These are phyloP conservation scores for Colletotrichum costaricense DNA, from an alignment of 2,329 filamentous ascomycete genomes.

Conservation along the genomic window DNA sequence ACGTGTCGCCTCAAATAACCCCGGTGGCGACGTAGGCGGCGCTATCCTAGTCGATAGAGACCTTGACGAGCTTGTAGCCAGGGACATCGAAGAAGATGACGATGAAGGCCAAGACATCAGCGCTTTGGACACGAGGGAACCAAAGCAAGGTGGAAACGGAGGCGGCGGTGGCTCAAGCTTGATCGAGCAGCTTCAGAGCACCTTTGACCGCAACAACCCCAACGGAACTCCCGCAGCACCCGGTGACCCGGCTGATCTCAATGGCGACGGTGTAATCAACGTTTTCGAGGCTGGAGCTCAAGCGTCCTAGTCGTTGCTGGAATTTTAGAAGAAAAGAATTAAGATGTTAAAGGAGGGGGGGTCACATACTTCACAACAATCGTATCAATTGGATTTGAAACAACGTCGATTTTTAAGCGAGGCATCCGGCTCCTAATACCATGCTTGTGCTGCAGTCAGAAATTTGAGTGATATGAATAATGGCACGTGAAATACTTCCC, in stretches of 20 bases:
- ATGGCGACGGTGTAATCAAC: conserved; percentile 29
- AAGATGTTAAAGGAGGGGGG: background rate
- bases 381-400: too few relatives aligned
- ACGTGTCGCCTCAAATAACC: background rate
- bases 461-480: too few relatives aligned
- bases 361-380: too few relatives aligned
- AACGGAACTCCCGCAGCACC: conserved; percentile 1
- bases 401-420: too few relatives aligned
- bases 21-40: background rate
- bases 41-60: background rate
- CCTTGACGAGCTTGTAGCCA: background rate
- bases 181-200: conserved; percentile 19
- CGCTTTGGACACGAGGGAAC: background rate
- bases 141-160: background rate
- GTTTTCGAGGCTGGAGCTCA: conserved; percentile 38
- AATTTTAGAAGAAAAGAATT: background rate
- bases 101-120: background rate
- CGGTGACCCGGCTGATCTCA: background rate
- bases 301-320: background rate
- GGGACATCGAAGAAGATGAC: background rate
- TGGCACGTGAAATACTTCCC: too few relatives aligned
- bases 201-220: conserved; percentile 23
- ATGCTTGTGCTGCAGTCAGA: too few relatives aligned
- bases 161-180: background rate
- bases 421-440: too few relatives aligned